Conservation (phyloP, 192 early-diverging fungal genomes). For the Entophlyctis luteolus region DNA sequence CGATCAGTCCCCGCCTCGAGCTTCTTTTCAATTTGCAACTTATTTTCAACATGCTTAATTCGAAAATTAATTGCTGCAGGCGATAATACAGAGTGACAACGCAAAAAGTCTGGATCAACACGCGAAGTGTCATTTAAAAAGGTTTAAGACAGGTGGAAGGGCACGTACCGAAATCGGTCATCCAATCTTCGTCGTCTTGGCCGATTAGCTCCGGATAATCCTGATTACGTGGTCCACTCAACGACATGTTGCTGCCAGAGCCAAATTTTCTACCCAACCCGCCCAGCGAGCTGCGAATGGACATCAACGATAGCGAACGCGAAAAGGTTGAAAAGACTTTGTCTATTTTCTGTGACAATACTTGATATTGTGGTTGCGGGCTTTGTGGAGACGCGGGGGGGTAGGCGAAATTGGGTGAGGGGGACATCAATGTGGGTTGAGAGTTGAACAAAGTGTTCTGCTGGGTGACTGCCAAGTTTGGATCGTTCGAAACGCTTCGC, state of each 20-base stretch:
- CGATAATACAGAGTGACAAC: constrained; percentile 45
- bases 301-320: constrained; percentile 1
- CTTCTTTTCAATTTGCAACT: constrained; percentile 92
- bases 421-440: not conserved
- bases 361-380: constrained; percentile 8
- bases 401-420: not conserved
- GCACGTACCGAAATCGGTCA: too few species aligned
- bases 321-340: constrained; percentile 13
- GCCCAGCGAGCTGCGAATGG: constrained; percentile 7
- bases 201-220: too few species aligned
- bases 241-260: not conserved
- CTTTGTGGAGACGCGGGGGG: not conserved
- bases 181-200: too few species aligned
- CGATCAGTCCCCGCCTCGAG: constrained; percentile 76
- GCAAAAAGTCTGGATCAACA: constrained; percentile 36
- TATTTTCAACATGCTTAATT: constrained; percentile 80
- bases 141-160: too few species aligned
- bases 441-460: too few species aligned
- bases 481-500: not conserved
- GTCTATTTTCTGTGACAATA: constrained; percentile 11
- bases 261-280: not conserved
- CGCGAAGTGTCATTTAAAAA: not conserved
- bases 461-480: not conserved
- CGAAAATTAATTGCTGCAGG: constrained; percentile 58
- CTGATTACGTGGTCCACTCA: not conserved